These are phyloP conservation scores for Podospora bellae-mahoneyi DNA, from an alignment of 495 filamentous ascomycete species.

Conservation along the genomic window DNA sequence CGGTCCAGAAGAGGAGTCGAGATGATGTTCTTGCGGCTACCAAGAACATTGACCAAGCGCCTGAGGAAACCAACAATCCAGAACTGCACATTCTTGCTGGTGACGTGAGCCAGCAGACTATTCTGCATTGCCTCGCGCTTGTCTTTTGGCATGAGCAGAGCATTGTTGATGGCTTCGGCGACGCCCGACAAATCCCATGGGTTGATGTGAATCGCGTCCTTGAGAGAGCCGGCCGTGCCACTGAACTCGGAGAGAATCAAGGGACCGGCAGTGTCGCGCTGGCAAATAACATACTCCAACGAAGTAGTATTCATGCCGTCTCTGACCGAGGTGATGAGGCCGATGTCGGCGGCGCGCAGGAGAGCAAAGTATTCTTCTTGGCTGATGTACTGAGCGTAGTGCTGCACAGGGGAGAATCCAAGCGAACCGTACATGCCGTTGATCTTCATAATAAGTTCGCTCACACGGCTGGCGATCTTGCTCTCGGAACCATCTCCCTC, in stretches of 20 bases:
- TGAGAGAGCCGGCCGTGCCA: constrained; percentile 81
- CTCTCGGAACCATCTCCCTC: constrained; percentile 65
- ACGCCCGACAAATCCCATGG: constrained; percentile 85
- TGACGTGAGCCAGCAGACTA: constrained; percentile 77
- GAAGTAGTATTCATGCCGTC: constrained; percentile 98
- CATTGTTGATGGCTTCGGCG: constrained; percentile 72
- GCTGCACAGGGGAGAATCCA: constrained; percentile 81
- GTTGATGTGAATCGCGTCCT: constrained; percentile 87
- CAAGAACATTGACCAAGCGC: constrained; percentile 71
- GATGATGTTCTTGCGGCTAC: constrained; percentile 67
- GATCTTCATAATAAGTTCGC: constrained; percentile 82
- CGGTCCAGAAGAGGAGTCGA: constrained; percentile 79
- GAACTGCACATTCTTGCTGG: constrained; percentile 72
- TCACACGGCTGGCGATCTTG: constrained; percentile 77
- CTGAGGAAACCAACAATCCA: constrained; percentile 78
- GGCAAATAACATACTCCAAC: constrained; percentile 88
- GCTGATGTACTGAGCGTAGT: constrained; percentile 86
- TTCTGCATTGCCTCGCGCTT: constrained; percentile 56
- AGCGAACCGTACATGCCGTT: constrained; percentile 85
- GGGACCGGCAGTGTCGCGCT: constrained; percentile 76
- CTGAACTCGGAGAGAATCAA: constrained; percentile 95
- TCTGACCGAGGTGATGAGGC: constrained; percentile 84
- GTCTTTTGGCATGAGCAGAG: constrained; percentile 66
- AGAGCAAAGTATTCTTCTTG: constrained; percentile 89
- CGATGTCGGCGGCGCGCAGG: constrained; percentile 79